Evolutionary conservation across 768 basidiomycete genomes (phyloP), one percentile per base, ranked within the genome.

Genomic region (Mycena rebaudengoi): DNA sequence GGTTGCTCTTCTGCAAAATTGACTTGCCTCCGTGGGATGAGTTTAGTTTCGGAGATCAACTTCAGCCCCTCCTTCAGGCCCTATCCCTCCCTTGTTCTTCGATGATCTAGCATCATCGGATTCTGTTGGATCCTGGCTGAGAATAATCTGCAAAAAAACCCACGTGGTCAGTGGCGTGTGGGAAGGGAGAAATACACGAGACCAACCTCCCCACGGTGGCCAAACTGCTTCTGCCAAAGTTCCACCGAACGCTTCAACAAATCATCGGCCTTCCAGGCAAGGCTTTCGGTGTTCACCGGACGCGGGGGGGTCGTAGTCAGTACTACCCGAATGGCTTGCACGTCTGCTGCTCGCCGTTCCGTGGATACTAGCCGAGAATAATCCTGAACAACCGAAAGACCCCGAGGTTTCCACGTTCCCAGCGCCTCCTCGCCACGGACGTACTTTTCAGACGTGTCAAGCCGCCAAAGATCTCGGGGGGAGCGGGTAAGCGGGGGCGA

Each of bases 381-480:
- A 72, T 98, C 97, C 67, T 97, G 90, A 26, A 99, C 91, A 11
- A 95, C 89, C 1, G 91, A 90, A 26, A 98, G 85, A 10, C 96
- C 94, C 44, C 96, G 86, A 43, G 96, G 89, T 68, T 88, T 91
- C 96, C 97, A 99, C 20, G 83, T 75, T 7, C 85, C 88, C 28
- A 99, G 82, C 4, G 83, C 76, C 70, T 98, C 96, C 74, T 99
- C 96, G 8, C 97, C 97, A 44, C 90, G 86, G 0, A 99, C 96
- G 76, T 96, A 98, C 74, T 95, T 96, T 77, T 94, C 92, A 28
- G 93, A 89, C 1, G 97, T 98, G 78, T 99, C 95, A 52, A 99
- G 81, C 39, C 96, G 83, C 98, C 97, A 98, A 14, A 99, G 82
- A 66, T 98, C 96, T 73, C 88, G 88, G 2, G 94, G 86, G 1